Base-by-base conservation (phyloP, 139 green algal genomes). In the Picochlorum costavermella region DNA sequence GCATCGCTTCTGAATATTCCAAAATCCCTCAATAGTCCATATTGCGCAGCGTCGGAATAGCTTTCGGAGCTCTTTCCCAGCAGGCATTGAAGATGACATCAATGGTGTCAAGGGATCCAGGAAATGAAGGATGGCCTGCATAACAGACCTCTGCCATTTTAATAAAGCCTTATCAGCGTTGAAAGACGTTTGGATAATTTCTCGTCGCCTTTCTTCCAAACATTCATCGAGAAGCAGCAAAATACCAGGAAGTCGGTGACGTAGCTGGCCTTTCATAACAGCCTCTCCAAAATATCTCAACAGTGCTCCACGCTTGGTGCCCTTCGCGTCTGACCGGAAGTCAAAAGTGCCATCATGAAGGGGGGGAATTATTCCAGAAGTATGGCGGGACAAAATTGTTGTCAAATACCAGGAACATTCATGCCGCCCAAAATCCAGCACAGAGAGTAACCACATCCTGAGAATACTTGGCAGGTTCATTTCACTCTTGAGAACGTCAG, bases 341-440 rank as follows among this genome's bases (percentile, higher is more conserved):
- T 53, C n/a, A 23, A 28, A 53, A 14, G 16, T 23, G 4, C 17
- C 17, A 53, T 53, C 46, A 53, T 6, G 14, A 31, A 36, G 14
- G 5, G 25, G 36, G 25, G 50, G 50, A 59, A 59, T 6, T 36
- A 59, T 33, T 3, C 20, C 23, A n/a, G 25, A n/a, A 2, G 5
- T 28, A 23, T 53, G n/a, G 16, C 14, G 26, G 10, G 60, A 16
- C n/a, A 66, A 57, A 23, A 66, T 31, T 55, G 25, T 31, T 40
- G 46, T 57, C 14, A 66, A 43, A 57, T 66, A 66, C 60, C 60
- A 66, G 9, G 60, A 43, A 31, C 60, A 66, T 20, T 55, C 33
- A 9, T 31, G 33, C 13, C 33, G 33, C 10, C 60, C 60, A 11
- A 17, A 49, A 25, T 66, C 60, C 14, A 66, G n/a, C 57, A 66